Base-by-base conservation (phyloP, 2,329 filamentous ascomycete genomes). In the Daldinia sp. region DNA sequence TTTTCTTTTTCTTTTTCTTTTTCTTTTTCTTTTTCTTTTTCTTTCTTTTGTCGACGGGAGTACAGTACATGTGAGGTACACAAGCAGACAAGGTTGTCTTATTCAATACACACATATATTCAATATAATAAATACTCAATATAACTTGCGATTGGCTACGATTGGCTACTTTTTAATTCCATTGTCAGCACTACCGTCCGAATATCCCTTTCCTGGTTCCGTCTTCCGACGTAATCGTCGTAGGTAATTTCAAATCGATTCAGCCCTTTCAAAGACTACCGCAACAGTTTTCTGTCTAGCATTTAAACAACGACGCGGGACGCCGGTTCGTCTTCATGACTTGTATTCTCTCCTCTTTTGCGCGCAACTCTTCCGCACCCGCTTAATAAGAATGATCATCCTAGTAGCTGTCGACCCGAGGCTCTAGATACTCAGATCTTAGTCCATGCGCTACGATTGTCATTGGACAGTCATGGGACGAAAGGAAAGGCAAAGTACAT, bases 391-490 rank as follows among this genome's bases (percentile, higher is more conserved):
- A 48, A 48, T 9, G 7, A 18, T 5, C 20, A 6, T 48, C 44
- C 20, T 13, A 13, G 44, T 13, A 20, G 44, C 12, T 48, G 26
- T 15, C 26, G 26, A 51, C 46, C 46, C 46, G 46, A 51, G 15
- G 26, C 46, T 51, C 46, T 51, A 33, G 26, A 33, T 51, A 51
- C 26, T 18, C 6, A 18, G 46, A 51, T 33, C 46, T 51, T 51
- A 51, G 46, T 12, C 46, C 15, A 30, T 30, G 26, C 26, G 46
- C 46, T 33, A 51, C 13, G 26, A 15, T 9, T 33, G 26, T 12
- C 6, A n/a, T 15, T 6, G 30, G 30, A 33, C 30, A 33, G 6
- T 33, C 15, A 39, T 39, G 33, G 46, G 15, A 33, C 26, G 15
- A 48, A 28, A 48, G 23, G 13, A 48, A 48, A 2, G 12, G n/a